These are phyloP conservation scores for Amaranthus palmeri DNA, from an alignment of 148 eudicot species.

Conservation along the genomic window DNA sequence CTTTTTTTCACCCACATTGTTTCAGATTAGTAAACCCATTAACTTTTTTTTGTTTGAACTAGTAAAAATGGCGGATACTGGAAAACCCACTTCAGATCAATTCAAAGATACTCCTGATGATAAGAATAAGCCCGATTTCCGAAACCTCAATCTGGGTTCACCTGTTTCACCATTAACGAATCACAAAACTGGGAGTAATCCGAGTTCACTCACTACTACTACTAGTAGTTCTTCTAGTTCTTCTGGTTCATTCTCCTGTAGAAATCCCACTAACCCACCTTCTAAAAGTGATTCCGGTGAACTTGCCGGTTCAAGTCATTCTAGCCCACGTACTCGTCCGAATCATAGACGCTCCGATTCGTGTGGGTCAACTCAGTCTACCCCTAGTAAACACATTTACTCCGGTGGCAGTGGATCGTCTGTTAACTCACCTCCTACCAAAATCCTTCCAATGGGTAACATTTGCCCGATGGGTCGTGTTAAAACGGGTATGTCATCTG, in stretches of 20 bases:
- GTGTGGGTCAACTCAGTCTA: conserved; percentile 38
- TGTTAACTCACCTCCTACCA: conserved; percentile 44
- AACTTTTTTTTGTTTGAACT: background rate
- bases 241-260: conserved; percentile 69
- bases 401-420: conserved; percentile 35
- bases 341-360: conserved; percentile 51
- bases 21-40: background rate
- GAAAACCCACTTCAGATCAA: conserved; percentile 48
- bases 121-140: conserved; percentile 51
- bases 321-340: conserved; percentile 18
- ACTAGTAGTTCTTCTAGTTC: conserved; percentile 62
- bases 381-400: conserved; percentile 10
- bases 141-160: conserved; percentile 54
- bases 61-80: conserved; percentile 37
- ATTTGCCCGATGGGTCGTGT: conserved; percentile 63
- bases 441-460: conserved; percentile 61
- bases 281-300: conserved; percentile 57
- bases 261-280: conserved; percentile 23
- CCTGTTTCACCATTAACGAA: conserved; percentile 55
- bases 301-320: conserved; percentile 30
- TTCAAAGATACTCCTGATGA: conserved; percentile 25
- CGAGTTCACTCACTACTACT: conserved; percentile 29
- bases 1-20: conserved; percentile 16
- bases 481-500: conserved; percentile 44
- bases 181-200: conserved; percentile 26